phyloP scores from a whole-genome alignment of 2,329 filamentous ascomycete species.

The Bipolaris bicolor region DNA sequence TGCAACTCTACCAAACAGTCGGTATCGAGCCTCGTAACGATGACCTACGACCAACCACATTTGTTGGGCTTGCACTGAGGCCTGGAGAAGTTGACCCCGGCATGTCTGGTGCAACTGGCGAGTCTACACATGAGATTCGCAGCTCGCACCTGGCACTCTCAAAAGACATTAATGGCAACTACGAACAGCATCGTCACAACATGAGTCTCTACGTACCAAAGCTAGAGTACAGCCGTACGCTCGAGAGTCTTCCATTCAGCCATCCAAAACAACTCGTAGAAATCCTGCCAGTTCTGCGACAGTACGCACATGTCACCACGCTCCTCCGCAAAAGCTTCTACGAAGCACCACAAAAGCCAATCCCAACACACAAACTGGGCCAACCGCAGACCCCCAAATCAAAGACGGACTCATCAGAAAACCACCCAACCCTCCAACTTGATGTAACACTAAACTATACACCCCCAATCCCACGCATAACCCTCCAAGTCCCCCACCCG shows the following conservation, averaged over 20 bases:
- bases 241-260: conserved; percentile 74
- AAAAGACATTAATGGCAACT: conserved; percentile 27
- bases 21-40: conserved; percentile 61
- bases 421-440: conserved; percentile 23
- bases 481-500: conserved; percentile 41
- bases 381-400: conserved; percentile 7
- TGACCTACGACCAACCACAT: conserved; percentile 58
- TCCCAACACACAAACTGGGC: conserved; percentile 17
- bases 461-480: conserved; percentile 42
- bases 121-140: conserved; percentile 58
- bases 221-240: conserved; percentile 70
- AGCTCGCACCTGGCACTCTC: conserved; percentile 53
- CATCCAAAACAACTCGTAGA: conserved; percentile 78
- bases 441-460: conserved; percentile 42
- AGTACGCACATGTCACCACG: conserved; percentile 73
- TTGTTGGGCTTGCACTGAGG: conserved; percentile 59
- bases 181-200: conserved; percentile 47
- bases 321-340: conserved; percentile 68
- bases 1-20: conserved; percentile 66
- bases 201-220: conserved; percentile 75
- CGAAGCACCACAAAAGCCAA: conserved; percentile 39
- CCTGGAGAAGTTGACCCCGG: conserved; percentile 58
- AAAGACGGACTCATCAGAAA: not conserved
- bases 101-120: conserved; percentile 52
- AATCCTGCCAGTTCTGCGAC: conserved; percentile 72